A percentile compares a stretch with the other conserved stretches of the same genome.
Evolutionary conservation across 257 asterid species (phyloP).

Genomic region (Scutellaria galericulata): DNA sequence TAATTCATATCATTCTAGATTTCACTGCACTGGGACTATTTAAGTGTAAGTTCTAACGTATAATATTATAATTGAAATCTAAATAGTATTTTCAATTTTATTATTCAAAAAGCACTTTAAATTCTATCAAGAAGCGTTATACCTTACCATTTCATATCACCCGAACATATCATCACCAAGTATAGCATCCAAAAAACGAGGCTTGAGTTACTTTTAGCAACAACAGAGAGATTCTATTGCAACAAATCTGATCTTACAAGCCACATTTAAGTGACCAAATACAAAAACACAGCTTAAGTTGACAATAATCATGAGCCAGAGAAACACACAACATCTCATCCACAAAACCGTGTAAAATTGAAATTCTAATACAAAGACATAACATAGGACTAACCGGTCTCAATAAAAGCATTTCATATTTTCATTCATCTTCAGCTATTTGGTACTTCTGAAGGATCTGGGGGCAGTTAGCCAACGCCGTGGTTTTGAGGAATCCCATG

Average conservation of each 20-base stretch:
- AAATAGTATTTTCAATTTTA: no score
- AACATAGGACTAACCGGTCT: not conserved
- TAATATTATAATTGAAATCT: no score
- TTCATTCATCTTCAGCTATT: slow-evolving; percentile 35
- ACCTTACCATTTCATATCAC: no score
- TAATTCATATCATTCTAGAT: no score
- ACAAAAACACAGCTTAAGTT: slow-evolving; percentile 2
- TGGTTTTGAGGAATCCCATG: slow-evolving; percentile 49
- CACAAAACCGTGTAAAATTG: slow-evolving; percentile 13
- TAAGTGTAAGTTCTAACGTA: no score
- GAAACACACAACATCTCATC: slow-evolving; percentile 8
- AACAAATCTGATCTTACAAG: not conserved
- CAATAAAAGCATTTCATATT: not conserved
- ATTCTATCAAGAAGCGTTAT: no score
- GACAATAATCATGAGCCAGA: not conserved
- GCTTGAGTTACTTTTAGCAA: not conserved
- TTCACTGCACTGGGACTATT: no score
- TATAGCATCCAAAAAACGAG: no score
- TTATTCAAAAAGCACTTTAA: no score
- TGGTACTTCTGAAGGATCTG: slow-evolving; percentile 53
- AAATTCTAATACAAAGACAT: slow-evolving; percentile 8
- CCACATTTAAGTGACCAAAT: slow-evolving; percentile 24
- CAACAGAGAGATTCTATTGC: slow-evolving; percentile 38
- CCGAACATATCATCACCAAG: no score
- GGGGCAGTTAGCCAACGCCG: slow-evolving; percentile 45